phyloP scores from a whole-genome alignment of 495 filamentous ascomycete species.

The Tuber umbilicatum region DNA sequence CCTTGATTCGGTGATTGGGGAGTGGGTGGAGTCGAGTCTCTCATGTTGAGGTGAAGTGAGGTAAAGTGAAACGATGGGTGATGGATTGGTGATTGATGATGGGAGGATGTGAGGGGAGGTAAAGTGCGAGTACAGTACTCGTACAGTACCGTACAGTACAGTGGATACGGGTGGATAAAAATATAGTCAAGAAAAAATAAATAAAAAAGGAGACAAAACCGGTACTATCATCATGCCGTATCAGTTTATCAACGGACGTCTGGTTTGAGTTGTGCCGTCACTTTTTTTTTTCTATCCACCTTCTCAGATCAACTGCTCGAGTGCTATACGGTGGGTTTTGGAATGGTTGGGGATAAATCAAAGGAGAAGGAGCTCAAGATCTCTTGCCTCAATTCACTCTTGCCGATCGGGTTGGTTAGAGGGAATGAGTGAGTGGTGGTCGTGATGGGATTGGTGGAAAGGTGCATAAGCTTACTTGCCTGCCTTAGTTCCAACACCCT shows the following conservation, averaged over 20 bases:
- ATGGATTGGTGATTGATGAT: background rate
- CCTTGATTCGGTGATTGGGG: background rate
- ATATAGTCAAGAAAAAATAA: background rate
- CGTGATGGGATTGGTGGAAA: constrained; percentile 16
- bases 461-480: constrained; percentile 36
- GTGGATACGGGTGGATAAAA: background rate
- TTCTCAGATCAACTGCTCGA: background rate
- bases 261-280: background rate
- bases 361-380: background rate
- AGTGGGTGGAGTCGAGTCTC: background rate
- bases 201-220: background rate
- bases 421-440: constrained; percentile 19
- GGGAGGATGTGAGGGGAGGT: background rate
- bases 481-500: constrained; percentile 29
- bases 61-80: background rate
- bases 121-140: no score
- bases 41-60: background rate
- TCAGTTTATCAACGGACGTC: background rate
- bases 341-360: background rate
- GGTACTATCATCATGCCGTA: background rate
- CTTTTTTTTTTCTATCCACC: background rate
- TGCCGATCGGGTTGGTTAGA: constrained; percentile 29
- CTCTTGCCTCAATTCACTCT: constrained; percentile 12
- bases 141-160: background rate
- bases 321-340: background rate